Evolutionary conservation across 352 stramenopile genomes (phyloP), one percentile per base, ranked within the genome.

Genomic region (Phytophthora hybrid): DNA sequence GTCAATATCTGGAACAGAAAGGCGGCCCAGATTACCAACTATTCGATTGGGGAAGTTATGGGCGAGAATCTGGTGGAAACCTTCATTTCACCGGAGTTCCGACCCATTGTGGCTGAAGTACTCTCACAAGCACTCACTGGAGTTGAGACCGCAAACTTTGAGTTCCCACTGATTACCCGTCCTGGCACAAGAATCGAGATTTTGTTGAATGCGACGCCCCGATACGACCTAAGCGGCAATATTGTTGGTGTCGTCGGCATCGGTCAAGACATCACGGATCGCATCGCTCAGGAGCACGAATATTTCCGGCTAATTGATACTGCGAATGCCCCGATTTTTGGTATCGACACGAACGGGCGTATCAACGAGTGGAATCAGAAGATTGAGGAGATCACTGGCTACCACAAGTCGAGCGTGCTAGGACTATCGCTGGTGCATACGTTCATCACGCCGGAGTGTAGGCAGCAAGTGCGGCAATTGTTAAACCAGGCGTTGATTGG

Each of bases 1-100:
- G 62, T 96, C 8, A 96, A 95, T 59, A 95, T 95, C 34, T 95
- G 90, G 92, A 97, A 97, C 69, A 80, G 93, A 9, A 95, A 97
- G 63, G 91, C 86, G n/a, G 86, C 82, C 1, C 81, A 97, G 39
- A 93, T 97, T 62, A 97, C 91, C 16, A 91, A 95, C 21, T 97
- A 95, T 63, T 84, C 85, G 13, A 93, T 85, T 32, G 69, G 71
- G 13, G 90, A 97, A 77, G 90, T 94, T 14, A 89, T 93, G 79
- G 86, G 87, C 2, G 83, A 93, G 44, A 92, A 93, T 44, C 67
- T 95, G 14, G 89, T 96, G 6, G 81, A 91, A 70, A 95, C 83
- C 21, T 97, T 98, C 63, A 95, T 95, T 37, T 92, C 85, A 0
- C 78, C 83, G 11, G 86, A 93, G 52, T 92, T 86, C 59, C 76